Base-by-base conservation (phyloP, 345 rosid genomes). In the Lepidium didymum region DNA sequence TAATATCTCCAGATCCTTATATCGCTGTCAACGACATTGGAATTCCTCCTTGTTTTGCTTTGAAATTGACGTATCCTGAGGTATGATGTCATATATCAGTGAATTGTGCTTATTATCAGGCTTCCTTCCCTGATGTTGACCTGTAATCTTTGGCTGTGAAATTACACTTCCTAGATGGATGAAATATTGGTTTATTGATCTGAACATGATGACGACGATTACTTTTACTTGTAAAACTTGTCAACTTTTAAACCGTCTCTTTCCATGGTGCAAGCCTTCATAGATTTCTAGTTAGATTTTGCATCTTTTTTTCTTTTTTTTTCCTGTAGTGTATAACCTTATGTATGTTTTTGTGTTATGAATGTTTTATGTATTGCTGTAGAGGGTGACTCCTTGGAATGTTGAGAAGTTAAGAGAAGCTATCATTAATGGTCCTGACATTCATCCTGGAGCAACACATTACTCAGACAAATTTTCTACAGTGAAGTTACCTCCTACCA, bases 1-100 rank as follows among this genome's bases (percentile, higher is more conserved):
- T 94, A 51, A 94, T 94, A 75, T 94, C 99, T n/a, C 99, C 99
- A 54, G 99, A 94, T 84, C 97, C 97, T 46, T 91, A 85, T 79
- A 74, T 94, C 33, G 99, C 92, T 29, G 99, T 94, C 41, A 94
- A 91, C 63, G 99, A 94, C 81, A 94, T 94, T 60, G 99, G 99
- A 34, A 85, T 94, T 81, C 99, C 97, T 68, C 99, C 95, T 10
- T 83, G 79, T 79, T 94, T 94, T 81, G 96, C 96, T 0, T 47
- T 83, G 56, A 87, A 83, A 76, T 81, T 94, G 80, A 87, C 95
- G 11, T 94, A 89, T 86, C 97, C 99, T 10, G 97, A 94, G 96
- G 99, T 91, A 82, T 56, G 72, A 34, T 61, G 34, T 68, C 46
- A 54, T 31, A 11, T 40, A 31, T 14, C 36, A 23, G 23, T 52